Base-by-base conservation (phyloP, 1,284 basidiomycete species). In the Cutaneotrichosporon mucoides region DNA sequence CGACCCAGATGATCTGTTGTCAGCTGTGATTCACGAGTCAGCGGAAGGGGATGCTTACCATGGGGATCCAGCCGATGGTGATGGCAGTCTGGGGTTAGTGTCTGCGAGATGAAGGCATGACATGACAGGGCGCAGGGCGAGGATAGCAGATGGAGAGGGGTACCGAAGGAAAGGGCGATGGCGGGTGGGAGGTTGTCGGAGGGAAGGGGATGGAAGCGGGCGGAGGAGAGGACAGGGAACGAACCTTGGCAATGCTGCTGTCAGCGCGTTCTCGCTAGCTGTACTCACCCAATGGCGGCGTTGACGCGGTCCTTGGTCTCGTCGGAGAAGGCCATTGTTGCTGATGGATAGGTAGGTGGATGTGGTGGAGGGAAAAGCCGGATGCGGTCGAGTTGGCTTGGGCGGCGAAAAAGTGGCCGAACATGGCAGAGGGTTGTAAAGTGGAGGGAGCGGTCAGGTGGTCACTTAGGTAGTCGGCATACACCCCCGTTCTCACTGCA, bases 51-150 rank as follows among this genome's bases (percentile, higher is more conserved):
- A 24, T 24, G 24, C 24, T 24, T 24, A 24, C 24, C 73, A 92
- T 81, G 42, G 92, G 92, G 72, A 96, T 90, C 91, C 92, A 96
- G 66, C 87, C 88, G 72, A 92, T 92, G 78, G 94, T 91, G 60
- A 94, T 76, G 68, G 90, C 83, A 62, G 88, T 90, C 92, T 95
- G 69, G 49, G 9, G 55, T 64, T 46, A 64, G 59, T 10, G 16
- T 3, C 8, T 5, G 48, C 6, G 9, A 36, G 35, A 38, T 13
- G 34, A 6, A 13, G 37, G 41, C 13, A 49, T 3, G 12, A 9
- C 0, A 6, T 24, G 11, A 33, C 13, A 43, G n/a, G n/a, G 43
- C 6, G 43, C 6, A 16, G 36, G 6, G 36, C 13, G n/a, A 6
- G 49, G 5, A 11, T 24, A 24, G 24, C 24, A 24, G 24, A 24